These are phyloP conservation scores for Singerocomus rubriflavus DNA, from an alignment of 1,284 basidiomycete genomes.

Conservation along the genomic window DNA sequence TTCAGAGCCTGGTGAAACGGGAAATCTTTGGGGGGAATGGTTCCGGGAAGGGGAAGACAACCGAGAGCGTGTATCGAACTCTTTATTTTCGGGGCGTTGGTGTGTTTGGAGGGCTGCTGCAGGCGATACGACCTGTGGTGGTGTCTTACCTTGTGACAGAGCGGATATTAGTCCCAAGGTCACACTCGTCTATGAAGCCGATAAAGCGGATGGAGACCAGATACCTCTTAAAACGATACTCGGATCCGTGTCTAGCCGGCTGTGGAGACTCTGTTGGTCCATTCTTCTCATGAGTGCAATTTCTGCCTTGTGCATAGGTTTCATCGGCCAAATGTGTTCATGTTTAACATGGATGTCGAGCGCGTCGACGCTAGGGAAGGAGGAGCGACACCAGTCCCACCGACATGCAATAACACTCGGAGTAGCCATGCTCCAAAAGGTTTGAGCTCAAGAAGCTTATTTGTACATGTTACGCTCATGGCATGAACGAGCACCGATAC, in stretches of 20 bases:
- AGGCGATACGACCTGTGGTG: constrained; percentile 1
- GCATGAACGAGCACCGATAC: not conserved
- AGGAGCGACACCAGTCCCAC: constrained; percentile 50
- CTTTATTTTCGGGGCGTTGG: not conserved
- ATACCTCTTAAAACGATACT: constrained; percentile 21
- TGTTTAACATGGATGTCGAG: constrained; percentile 44
- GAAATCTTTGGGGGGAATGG: constrained; percentile 10
- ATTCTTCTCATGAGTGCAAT: constrained; percentile 31
- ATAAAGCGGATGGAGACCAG: not conserved
- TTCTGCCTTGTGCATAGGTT: constrained; percentile 33
- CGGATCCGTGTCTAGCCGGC: constrained; percentile 19
- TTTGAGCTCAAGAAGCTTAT: constrained; percentile 9
- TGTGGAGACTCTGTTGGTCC: constrained; percentile 37
- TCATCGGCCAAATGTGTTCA: constrained; percentile 43
- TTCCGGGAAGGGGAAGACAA: constrained; percentile 34
- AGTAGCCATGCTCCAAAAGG: constrained; percentile 4
- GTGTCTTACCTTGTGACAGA: not conserved
- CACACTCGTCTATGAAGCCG: constrained; percentile 5
- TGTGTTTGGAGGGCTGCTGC: not conserved
- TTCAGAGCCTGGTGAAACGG: constrained; percentile 36
- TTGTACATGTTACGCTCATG: constrained; percentile 21
- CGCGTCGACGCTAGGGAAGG: constrained; percentile 37
- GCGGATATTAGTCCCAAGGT: constrained; percentile 10
- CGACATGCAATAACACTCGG: constrained; percentile 30
- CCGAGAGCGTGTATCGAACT: constrained; percentile 15